Conservation (phyloP, 2,329 filamentous ascomycete genomes). For the Clonostachys byssicola region DNA sequence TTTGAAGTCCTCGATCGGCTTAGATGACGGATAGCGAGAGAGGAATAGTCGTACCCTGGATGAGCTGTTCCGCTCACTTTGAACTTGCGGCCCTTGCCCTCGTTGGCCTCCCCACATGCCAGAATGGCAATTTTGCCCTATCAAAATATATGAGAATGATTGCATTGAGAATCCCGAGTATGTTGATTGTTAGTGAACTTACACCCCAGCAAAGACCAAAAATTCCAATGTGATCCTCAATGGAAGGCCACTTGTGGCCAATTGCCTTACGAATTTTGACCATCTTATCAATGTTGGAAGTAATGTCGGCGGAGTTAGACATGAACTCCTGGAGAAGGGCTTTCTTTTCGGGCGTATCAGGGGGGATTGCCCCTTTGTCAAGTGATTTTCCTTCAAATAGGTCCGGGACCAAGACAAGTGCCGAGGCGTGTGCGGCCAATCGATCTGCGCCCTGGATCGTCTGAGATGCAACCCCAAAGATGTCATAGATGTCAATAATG, state of each 20-base stretch:
- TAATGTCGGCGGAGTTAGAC: slow-evolving; percentile 5
- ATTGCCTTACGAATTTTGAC: slow-evolving; percentile 1
- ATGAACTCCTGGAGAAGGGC: slow-evolving; percentile 22
- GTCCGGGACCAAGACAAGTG: slow-evolving; percentile 34
- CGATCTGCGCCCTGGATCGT: slow-evolving; percentile 43
- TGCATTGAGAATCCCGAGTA: neutral
- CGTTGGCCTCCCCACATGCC: slow-evolving; percentile 26
- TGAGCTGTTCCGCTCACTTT: slow-evolving; percentile 23
- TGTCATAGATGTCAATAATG: slow-evolving; percentile 41
- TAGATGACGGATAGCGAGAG: too few species aligned
- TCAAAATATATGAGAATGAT: neutral
- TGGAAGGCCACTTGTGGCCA: slow-evolving; percentile 21
- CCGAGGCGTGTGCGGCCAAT: slow-evolving; percentile 25
- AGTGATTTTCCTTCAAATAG: slow-evolving; percentile 29
- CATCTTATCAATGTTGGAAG: neutral
- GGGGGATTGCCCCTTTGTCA: slow-evolving; percentile 24
- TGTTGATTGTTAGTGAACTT: neutral
- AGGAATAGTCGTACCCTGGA: slow-evolving; percentile 13
- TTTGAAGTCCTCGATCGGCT: too few species aligned
- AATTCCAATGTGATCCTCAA: slow-evolving; percentile 32
- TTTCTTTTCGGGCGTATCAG: slow-evolving; percentile 38
- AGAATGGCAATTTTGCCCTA: slow-evolving; percentile 31
- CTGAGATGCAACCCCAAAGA: slow-evolving; percentile 39
- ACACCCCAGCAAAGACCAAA: slow-evolving; percentile 47
- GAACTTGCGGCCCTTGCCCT: slow-evolving; percentile 26